Evolutionary conservation across 2,329 filamentous ascomycete genomes (phyloP).

Genomic region (Hypoxylon sp.): DNA sequence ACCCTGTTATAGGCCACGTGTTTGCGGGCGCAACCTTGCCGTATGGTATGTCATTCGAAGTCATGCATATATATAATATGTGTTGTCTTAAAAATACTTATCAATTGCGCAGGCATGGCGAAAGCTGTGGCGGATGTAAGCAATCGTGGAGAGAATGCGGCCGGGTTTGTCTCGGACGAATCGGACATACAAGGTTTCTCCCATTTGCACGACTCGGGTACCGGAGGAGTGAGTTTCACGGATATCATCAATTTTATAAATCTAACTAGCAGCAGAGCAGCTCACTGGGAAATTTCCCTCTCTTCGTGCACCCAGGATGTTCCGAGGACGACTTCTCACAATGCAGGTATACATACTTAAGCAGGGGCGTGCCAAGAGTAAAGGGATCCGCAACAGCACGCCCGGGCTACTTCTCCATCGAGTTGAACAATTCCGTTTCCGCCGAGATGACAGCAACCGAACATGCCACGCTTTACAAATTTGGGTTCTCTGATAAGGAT

Average conservation of each 20-base stretch:
- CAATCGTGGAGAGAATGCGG: constrained; percentile 42
- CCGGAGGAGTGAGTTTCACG: constrained; percentile 44
- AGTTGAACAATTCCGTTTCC: constrained; percentile 62
- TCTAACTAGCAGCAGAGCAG: constrained; percentile 46
- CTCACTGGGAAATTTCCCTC: constrained; percentile 62
- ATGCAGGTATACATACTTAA: constrained; percentile 60
- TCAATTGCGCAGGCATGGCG: constrained; percentile 43
- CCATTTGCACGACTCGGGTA: constrained; percentile 48
- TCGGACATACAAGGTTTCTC: constrained; percentile 47
- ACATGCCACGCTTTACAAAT: constrained; percentile 67
- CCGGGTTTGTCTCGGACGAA: constrained; percentile 47
- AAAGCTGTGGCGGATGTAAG: constrained; percentile 46
- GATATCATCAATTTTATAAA: not conserved
- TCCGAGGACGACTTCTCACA: constrained; percentile 55
- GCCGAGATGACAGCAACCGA: constrained; percentile 70
- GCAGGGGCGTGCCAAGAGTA: constrained; percentile 58
- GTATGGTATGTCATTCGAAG: constrained; percentile 41
- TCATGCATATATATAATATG: too few relatives aligned
- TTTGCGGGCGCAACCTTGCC: constrained; percentile 48
- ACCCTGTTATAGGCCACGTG: constrained; percentile 43
- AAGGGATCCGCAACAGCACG: constrained; percentile 60
- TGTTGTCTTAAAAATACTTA: constrained; percentile 29
- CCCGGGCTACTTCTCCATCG: constrained; percentile 68
- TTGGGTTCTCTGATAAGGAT: constrained; percentile 58
- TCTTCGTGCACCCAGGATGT: constrained; percentile 61